phyloP scores from a whole-genome alignment of 345 rosid species.

The Geranium rotundifolium region DNA sequence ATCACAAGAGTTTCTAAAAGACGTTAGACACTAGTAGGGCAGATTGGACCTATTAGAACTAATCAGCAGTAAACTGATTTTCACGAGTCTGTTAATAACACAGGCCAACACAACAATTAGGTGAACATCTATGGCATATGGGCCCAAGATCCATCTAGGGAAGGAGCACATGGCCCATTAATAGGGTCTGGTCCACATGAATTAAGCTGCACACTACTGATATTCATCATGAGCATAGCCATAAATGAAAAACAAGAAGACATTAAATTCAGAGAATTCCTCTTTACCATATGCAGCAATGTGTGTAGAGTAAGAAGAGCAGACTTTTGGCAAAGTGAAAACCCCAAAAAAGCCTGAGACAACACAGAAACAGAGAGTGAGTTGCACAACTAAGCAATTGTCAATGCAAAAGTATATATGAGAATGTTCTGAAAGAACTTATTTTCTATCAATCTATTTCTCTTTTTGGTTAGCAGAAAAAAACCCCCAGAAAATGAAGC shows the following conservation, averaged over 20 bases:
- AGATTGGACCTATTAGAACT: too few species aligned
- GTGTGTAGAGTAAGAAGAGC: conserved; percentile 52
- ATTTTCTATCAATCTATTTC: too few species aligned
- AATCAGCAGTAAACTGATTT: too few species aligned
- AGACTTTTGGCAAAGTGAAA: conserved; percentile 66
- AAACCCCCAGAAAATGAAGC: too few species aligned
- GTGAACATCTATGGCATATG: background rate
- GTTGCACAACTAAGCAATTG: background rate
- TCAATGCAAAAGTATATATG: background rate
- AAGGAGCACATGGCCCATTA: too few species aligned
- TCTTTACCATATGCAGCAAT: conserved; percentile 54
- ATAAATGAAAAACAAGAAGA: background rate
- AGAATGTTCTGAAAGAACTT: too few species aligned
- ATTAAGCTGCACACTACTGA: background rate
- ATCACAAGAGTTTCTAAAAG: too few species aligned
- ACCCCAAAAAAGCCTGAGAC: conserved; percentile 74
- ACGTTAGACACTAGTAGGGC: too few species aligned
- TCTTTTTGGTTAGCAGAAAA: too few species aligned
- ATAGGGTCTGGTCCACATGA: background rate
- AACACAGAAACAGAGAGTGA: background rate
- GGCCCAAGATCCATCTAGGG: background rate
- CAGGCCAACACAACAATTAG: background rate
- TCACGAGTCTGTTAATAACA: too few species aligned
- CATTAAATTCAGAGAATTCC: background rate
- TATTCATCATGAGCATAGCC: background rate